Evolutionary conservation across 495 filamentous ascomycete species (phyloP), one percentile per base, ranked within the genome.

Genomic region (Neurospora intermedia): DNA sequence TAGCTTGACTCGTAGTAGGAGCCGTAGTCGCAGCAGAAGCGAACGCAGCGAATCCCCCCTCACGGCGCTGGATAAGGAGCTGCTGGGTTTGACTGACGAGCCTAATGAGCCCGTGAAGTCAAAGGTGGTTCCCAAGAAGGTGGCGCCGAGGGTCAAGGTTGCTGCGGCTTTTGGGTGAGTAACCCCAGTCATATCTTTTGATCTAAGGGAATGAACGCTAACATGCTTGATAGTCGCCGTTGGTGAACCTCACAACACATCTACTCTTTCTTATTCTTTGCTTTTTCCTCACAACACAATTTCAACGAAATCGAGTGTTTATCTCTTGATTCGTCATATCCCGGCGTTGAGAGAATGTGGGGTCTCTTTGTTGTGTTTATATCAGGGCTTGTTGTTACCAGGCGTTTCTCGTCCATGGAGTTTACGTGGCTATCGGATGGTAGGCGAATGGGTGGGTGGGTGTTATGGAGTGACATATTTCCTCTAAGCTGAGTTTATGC

Each of bases 111-210:
- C 73, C 1, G 13, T 16, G 6, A 70, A 71, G 66, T 31, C 70
- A 9, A 75, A 74, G 48, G 20, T 35, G 38, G 46, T 27, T 31
- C 74, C 45, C 11, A 75, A 70, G 69, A 43, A 48, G 40, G 72
- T 69, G 45, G 16, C 70, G 43, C 77, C 76, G 4, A 70, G 76
- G 6, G 70, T 74, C 9, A 77, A 81, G 43, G 79, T 81, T 38
- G 77, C 79, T 15, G 74, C 75, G 0, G 79, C 77, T 11, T 81
- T 77, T 59, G 75, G 71, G 79, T 81, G 73, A 72, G 76, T 43
- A 35, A 23, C 9, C 18, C 6, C 42, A 43, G 15, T 15, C 6
- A 6, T 69, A 4, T 10, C 4, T 69, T 27, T 20, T 9, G 0
- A 11, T 54, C 5, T 27, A 6, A 23, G 20, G 41, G n/a, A 20